phyloP scores from a whole-genome alignment of 169 alveolate species.

The Eimeria brunetti region DNA sequence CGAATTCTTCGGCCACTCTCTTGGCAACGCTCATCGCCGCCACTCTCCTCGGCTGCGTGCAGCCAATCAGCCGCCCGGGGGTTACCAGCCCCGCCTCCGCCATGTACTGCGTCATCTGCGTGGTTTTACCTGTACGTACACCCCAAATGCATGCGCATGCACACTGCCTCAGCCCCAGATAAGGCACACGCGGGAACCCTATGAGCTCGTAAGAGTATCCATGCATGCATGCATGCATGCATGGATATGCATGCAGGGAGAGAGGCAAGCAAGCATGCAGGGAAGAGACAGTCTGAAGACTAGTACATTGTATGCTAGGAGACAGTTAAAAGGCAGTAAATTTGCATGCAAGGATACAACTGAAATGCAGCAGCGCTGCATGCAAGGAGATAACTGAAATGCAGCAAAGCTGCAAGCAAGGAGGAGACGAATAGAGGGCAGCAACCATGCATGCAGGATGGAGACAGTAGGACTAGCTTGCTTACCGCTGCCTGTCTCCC shows the following conservation, averaged over 20 bases:
- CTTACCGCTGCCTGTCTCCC: conserved; percentile 99
- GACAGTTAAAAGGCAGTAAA: not conserved
- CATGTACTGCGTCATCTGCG: conserved; percentile 86
- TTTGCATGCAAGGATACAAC: not conserved
- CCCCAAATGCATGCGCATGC: conserved; percentile 88
- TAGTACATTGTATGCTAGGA: too few relatives aligned
- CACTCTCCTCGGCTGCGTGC: conserved; percentile 99
- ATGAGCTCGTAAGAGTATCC: not conserved
- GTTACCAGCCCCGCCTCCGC: conserved; percentile 83
- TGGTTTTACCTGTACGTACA: conserved; percentile 92
- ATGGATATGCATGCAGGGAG: not conserved
- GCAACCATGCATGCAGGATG: too few relatives aligned
- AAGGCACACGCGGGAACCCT: too few relatives aligned
- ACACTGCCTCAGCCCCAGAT: not conserved
- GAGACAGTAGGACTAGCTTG: too few relatives aligned
- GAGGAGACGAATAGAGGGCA: too few relatives aligned
- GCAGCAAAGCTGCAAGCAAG: too few relatives aligned
- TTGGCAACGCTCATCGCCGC: conserved; percentile 99
- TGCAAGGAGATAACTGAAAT: conserved; percentile 8
- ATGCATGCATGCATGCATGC: not conserved
- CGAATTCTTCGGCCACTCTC: conserved; percentile 99
- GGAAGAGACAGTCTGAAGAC: not conserved
- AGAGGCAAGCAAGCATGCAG: not conserved
- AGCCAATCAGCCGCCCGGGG: conserved; percentile 95
- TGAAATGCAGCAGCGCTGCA: too few relatives aligned